These are phyloP conservation scores for Piper longum DNA, from an alignment of 164 flowering plant species.

Conservation along the genomic window DNA sequence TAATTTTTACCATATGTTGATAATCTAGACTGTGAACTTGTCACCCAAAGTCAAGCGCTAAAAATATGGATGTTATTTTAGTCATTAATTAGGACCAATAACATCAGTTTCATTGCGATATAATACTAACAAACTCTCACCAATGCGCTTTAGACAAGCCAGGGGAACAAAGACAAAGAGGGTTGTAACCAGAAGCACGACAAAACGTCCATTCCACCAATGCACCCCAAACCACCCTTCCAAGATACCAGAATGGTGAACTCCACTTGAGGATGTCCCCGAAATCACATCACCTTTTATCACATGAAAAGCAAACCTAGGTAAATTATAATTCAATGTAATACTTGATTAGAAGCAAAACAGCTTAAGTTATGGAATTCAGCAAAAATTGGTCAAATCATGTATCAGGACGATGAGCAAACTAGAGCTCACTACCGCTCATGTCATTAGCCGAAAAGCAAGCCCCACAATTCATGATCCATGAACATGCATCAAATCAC, in stretches of 20 bases:
- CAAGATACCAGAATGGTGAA: conserved; percentile 56
- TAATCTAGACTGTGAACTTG: too few relatives aligned
- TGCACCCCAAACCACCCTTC: conserved; percentile 77
- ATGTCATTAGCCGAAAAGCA: too few relatives aligned
- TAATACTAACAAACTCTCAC: conserved; percentile 17
- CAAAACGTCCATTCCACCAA: conserved; percentile 66
- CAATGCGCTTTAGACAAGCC: conserved; percentile 59
- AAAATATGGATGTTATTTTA: background rate
- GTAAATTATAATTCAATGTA: too few relatives aligned
- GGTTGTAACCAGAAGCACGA: conserved; percentile 47
- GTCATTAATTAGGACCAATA: background rate
- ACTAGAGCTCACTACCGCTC: too few relatives aligned
- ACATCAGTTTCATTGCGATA: background rate
- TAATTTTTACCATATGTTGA: too few relatives aligned
- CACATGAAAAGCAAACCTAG: too few relatives aligned
- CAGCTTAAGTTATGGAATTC: too few relatives aligned
- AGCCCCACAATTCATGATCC: too few relatives aligned
- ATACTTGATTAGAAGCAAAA: background rate
- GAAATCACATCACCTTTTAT: conserved; percentile 76
- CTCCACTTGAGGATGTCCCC: conserved; percentile 46
- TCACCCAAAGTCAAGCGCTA: background rate
- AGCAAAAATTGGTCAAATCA: too few relatives aligned
- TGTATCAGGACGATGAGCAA: too few relatives aligned
- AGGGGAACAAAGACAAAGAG: conserved; percentile 54
- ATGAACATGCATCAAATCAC: too few relatives aligned